Evolutionary conservation across 192 early-diverging fungal species (phyloP).

Genomic region (Linnemannia schmuckeri): DNA sequence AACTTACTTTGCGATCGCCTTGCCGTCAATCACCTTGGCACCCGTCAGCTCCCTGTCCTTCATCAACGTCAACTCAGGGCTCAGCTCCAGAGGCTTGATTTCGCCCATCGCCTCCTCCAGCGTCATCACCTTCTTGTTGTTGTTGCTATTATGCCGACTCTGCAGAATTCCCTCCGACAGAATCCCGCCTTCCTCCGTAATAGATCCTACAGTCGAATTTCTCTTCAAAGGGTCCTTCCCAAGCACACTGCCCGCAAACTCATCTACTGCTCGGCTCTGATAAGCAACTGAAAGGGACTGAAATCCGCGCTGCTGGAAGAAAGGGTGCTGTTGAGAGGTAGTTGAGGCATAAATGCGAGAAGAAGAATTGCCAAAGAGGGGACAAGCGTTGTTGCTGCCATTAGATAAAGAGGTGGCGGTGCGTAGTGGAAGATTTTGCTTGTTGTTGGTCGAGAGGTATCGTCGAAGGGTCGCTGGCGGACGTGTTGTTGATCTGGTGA

Average conservation of each 20-base stretch:
- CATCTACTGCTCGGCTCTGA: conserved; percentile 40
- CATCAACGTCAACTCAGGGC: conserved; percentile 39
- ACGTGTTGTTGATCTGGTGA: not conserved
- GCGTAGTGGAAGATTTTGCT: not conserved
- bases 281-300: conserved; percentile 10
- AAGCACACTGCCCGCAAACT: conserved; percentile 10
- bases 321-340: not conserved
- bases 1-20: conserved; percentile 80
- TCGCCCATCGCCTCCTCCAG: conserved; percentile 49
- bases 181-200: conserved; percentile 10
- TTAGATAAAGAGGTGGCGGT: not conserved
- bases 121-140: conserved; percentile 29
- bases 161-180: conserved; percentile 32
- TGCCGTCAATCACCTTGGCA: conserved; percentile 83
- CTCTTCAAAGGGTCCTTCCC: conserved; percentile 14
- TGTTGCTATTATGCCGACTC: not conserved
- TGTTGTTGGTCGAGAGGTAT: conserved; percentile 7
- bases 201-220: not conserved
- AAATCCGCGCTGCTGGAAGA: conserved; percentile 29
- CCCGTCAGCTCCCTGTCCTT: conserved; percentile 6
- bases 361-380: not conserved
- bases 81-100: conserved; percentile 44
- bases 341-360: not conserved
- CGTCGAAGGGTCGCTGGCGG: not conserved
- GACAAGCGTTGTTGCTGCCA: not conserved